phyloP scores from a whole-genome alignment of 257 asterid genomes.

The Echites panduratus region DNA sequence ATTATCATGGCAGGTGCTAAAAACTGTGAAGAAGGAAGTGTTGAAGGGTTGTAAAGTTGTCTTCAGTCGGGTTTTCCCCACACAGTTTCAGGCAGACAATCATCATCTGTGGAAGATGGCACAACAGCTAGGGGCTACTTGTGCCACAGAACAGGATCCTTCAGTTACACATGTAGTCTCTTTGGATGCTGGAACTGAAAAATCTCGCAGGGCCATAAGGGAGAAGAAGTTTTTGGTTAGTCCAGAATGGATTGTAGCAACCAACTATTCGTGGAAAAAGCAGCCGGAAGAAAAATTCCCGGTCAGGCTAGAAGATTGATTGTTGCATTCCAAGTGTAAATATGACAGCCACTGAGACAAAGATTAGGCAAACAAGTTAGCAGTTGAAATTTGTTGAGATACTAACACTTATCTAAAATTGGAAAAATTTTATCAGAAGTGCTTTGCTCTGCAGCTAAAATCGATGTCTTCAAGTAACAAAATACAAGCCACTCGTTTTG shows the following conservation, averaged over 20 bases:
- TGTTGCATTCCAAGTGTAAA: no score
- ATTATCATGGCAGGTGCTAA: constrained; percentile 39
- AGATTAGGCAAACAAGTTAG: no score
- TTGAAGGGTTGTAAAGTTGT: constrained; percentile 55
- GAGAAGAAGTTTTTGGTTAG: constrained; percentile 56
- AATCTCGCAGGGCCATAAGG: constrained; percentile 54
- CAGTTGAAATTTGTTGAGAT: no score
- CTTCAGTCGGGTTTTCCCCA: constrained; percentile 62
- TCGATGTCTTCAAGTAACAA: no score
- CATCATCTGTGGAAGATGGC: constrained; percentile 71
- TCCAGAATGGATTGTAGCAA: constrained; percentile 75
- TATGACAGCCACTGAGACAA: no score
- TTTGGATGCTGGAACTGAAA: constrained; percentile 52
- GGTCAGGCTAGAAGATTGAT: constrained; percentile 30
- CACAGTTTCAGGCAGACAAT: constrained; percentile 42
- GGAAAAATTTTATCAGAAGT: no score
- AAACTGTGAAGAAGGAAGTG: constrained; percentile 46
- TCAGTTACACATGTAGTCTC: constrained; percentile 76
- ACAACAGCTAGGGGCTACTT: constrained; percentile 64
- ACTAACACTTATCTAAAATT: no score
- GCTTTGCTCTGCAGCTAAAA: no score
- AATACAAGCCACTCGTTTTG: no score
- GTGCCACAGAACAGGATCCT: constrained; percentile 42
- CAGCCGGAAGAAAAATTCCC: constrained; percentile 66
- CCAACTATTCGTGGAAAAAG: constrained; percentile 58